A percentile compares a stretch with the other conserved stretches of the same genome.
Conservation (phyloP, 2,329 filamentous ascomycete genomes). For the Alternaria triticimaculans region DNA sequence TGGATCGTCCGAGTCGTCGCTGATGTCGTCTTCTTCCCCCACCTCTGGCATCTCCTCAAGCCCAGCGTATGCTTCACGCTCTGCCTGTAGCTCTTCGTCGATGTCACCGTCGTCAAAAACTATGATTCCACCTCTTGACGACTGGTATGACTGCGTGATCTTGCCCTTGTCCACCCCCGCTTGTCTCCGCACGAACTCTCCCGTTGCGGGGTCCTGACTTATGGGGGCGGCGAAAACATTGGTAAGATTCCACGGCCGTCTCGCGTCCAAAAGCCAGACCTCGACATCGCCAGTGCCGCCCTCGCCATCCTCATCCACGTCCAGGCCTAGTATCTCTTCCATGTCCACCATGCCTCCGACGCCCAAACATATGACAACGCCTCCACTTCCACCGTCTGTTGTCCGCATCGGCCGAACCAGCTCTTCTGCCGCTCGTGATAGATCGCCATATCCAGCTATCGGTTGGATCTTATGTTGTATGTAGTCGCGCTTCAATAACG, state of each 20-base stretch:
- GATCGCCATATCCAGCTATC: conserved; percentile 88
- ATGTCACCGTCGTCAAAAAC: conserved; percentile 98
- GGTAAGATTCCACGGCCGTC: conserved; percentile 90
- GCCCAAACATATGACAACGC: conserved; percentile 89
- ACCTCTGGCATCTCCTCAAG: conserved; percentile 89
- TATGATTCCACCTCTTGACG: conserved; percentile 84
- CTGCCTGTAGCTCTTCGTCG: conserved; percentile 75
- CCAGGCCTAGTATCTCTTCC: conserved; percentile 77
- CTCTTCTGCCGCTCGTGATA: conserved; percentile 78
- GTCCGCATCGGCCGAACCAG: conserved; percentile 87
- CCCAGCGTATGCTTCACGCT: conserved; percentile 84
- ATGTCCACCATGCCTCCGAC: conserved; percentile 92
- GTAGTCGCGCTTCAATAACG: conserved; percentile 95
- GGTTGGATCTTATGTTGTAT: conserved; percentile 98
- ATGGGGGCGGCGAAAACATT: conserved; percentile 82
- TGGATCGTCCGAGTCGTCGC: conserved; percentile 59
- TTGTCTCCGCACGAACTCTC: conserved; percentile 59
- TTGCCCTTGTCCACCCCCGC: conserved; percentile 75
- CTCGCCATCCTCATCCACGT: conserved; percentile 68
- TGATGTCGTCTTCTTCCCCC: conserved; percentile 72
- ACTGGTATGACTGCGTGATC: conserved; percentile 73
- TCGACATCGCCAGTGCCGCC: conserved; percentile 81
- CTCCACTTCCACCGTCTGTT: conserved; percentile 81
- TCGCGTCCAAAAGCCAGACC: conserved; percentile 91
- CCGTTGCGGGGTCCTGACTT: conserved; percentile 54